A percentile compares a stretch with the other conserved stretches of the same genome.
phyloP scores from a whole-genome alignment of 192 early-diverging fungal species.

The Backusella circina region DNA sequence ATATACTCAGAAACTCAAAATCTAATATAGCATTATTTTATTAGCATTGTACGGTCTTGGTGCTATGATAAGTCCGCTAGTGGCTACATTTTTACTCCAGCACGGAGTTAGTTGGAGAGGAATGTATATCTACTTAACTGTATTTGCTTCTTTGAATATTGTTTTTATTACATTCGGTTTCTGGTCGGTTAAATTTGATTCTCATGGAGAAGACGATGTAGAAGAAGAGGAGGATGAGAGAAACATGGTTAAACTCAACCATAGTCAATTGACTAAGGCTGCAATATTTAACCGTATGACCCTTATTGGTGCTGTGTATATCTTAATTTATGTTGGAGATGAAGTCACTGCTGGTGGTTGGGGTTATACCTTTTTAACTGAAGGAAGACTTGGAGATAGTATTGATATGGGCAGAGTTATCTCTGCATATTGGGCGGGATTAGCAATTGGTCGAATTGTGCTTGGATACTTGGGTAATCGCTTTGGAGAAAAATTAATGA shows the following conservation, averaged over 20 bases:
- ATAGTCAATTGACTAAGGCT: neutral
- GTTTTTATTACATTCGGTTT: slow-evolving; percentile 15
- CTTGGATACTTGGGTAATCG: slow-evolving; percentile 21
- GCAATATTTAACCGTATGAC: slow-evolving; percentile 23
- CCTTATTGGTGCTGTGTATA: slow-evolving; percentile 18
- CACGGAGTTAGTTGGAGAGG: slow-evolving; percentile 18
- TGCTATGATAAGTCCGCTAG: slow-evolving; percentile 32
- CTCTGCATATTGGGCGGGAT: slow-evolving; percentile 27
- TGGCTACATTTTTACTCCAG: slow-evolving; percentile 18
- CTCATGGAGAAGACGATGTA: neutral
- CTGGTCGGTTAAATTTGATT: neutral
- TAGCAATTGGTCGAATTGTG: slow-evolving; percentile 20
- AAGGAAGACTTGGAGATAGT: slow-evolving; percentile 15
- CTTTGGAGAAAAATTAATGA: slow-evolving; percentile 28
- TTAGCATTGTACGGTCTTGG: slow-evolving; percentile 34
- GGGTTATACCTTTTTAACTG: slow-evolving; percentile 25
- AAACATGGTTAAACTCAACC: neutral
- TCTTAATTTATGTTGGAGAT: slow-evolving; percentile 26
- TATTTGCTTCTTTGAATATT: slow-evolving; percentile 12
- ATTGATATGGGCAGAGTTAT: slow-evolving; percentile 17
- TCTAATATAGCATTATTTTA: neutral
- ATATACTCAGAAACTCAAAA: neutral
- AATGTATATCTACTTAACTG: slow-evolving; percentile 19
- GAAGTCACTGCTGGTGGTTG: slow-evolving; percentile 29
- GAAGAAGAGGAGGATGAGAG: neutral